A percentile compares a stretch with the other conserved stretches of the same genome.
Conservation (phyloP, 257 asterid genomes). For the Penstemon barbatus region DNA sequence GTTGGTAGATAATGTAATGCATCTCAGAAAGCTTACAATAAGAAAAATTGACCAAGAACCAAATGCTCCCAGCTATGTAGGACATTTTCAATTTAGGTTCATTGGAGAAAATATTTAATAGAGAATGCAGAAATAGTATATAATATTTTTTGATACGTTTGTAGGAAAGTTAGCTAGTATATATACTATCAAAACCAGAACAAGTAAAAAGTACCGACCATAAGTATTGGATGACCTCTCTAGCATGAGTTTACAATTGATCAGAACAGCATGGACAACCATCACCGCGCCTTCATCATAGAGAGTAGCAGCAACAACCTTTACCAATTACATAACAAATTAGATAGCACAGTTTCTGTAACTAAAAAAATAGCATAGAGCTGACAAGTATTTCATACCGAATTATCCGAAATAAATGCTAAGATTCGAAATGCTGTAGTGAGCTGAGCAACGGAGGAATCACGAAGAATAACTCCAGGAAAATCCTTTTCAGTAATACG, state of each 20-base stretch:
- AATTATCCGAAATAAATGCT: constrained; percentile 83
- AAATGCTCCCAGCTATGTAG: background rate
- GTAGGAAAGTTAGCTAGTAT: background rate
- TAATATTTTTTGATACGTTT: background rate
- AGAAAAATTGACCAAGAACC: background rate
- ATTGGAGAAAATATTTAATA: background rate
- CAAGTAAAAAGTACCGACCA: constrained; percentile 60
- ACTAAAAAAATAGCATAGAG: constrained; percentile 21
- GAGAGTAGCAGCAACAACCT: constrained; percentile 88
- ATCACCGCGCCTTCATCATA: constrained; percentile 93
- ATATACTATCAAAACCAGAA: constrained; percentile 11
- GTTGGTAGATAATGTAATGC: background rate
- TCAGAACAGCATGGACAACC: constrained; percentile 91
- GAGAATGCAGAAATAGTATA: background rate
- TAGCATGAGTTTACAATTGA: constrained; percentile 88
- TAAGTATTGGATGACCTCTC: constrained; percentile 90
- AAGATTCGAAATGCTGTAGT: constrained; percentile 89
- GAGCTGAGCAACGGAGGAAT: constrained; percentile 83
- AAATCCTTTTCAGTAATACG: constrained; percentile 92
- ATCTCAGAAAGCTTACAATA: constrained; percentile 18
- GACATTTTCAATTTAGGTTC: background rate
- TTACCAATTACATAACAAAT: constrained; percentile 32
- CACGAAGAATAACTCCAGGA: constrained; percentile 85
- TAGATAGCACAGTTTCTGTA: constrained; percentile 30
- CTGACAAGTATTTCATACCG: constrained; percentile 42